Evolutionary conservation across 1,284 basidiomycete genomes (phyloP).

Genomic region (Leccinum griseonigrum): DNA sequence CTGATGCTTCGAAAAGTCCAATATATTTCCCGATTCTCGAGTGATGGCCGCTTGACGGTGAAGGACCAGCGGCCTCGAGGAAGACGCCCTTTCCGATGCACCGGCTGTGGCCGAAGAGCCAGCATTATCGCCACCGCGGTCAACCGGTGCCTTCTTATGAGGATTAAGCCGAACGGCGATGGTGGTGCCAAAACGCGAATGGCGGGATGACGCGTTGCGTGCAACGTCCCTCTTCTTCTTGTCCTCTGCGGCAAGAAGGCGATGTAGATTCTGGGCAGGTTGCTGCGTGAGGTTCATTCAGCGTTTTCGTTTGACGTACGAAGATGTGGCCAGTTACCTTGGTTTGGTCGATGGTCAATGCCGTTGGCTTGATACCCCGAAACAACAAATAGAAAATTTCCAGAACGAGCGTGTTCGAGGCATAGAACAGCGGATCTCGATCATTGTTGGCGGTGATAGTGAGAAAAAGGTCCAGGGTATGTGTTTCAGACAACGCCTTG

Average conservation of each 20-base stretch:
- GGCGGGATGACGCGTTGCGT: conserved; percentile 72
- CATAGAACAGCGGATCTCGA: conserved; percentile 72
- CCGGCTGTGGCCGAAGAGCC: conserved; percentile 31
- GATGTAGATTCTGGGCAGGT: conserved; percentile 64
- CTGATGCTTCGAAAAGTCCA: conserved; percentile 78
- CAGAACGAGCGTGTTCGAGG: conserved; percentile 84
- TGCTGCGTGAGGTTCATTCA: conserved; percentile 42
- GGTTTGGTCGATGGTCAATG: conserved; percentile 63
- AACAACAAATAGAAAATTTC: conserved; percentile 90
- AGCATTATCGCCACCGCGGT: conserved; percentile 31
- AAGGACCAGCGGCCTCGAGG: conserved; percentile 60
- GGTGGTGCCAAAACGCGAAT: conserved; percentile 93
- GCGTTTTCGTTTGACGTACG: not conserved
- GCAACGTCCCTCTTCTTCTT: conserved; percentile 55
- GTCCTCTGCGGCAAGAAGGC: conserved; percentile 72
- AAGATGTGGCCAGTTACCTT: conserved; percentile 46
- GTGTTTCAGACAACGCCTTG: conserved; percentile 66
- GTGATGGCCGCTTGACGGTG: conserved; percentile 83
- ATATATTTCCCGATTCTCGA: conserved; percentile 68
- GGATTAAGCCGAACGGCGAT: conserved; percentile 72
- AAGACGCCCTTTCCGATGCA: conserved; percentile 25
- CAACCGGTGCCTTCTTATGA: conserved; percentile 40
- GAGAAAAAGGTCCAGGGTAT: conserved; percentile 75
- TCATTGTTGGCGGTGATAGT: conserved; percentile 77
- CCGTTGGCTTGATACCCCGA: conserved; percentile 67